These are phyloP conservation scores for Yamadazyma sp. DNA, from an alignment of 1,139 yeast genomes.

Conservation along the genomic window DNA sequence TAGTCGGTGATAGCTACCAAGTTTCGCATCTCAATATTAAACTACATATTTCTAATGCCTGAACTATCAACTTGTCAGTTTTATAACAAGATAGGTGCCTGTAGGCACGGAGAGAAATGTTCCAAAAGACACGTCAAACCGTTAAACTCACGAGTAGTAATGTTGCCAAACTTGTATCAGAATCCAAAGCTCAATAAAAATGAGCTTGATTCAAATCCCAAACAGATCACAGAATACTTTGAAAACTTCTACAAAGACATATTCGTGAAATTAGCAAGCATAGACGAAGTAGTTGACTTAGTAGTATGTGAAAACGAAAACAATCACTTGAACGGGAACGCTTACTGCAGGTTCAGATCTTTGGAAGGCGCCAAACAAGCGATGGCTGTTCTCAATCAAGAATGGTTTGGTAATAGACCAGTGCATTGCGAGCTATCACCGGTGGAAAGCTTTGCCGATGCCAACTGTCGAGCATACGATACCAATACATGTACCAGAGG, in stretches of 20 bases:
- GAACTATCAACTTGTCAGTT: constrained; percentile 42
- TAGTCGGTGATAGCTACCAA: no score
- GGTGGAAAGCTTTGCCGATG: constrained; percentile 67
- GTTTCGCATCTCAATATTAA: constrained; percentile 1
- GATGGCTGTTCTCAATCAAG: constrained; percentile 58
- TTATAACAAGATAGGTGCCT: constrained; percentile 85
- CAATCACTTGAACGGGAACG: constrained; percentile 81
- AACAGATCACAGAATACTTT: constrained; percentile 52
- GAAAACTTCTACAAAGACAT: constrained; percentile 74
- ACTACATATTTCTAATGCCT: neutral
- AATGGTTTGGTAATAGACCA: constrained; percentile 84
- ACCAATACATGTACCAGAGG: constrained; percentile 67
- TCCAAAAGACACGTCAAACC: constrained; percentile 77
- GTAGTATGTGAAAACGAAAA: constrained; percentile 83
- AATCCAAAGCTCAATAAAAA: constrained; percentile 54
- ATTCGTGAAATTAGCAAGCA: constrained; percentile 63
- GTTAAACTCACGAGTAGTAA: constrained; percentile 60
- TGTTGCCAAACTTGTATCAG: constrained; percentile 68
- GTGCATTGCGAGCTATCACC: constrained; percentile 82
- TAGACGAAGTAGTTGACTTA: constrained; percentile 63
- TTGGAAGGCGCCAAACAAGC: constrained; percentile 64
- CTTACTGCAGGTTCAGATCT: constrained; percentile 61
- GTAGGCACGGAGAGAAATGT: constrained; percentile 91
- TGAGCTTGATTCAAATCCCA: constrained; percentile 28
- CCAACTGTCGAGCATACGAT: constrained; percentile 74